Evolutionary conservation across 2,329 filamentous ascomycete genomes (phyloP).

Genomic region (Drechslerella dactyloides): DNA sequence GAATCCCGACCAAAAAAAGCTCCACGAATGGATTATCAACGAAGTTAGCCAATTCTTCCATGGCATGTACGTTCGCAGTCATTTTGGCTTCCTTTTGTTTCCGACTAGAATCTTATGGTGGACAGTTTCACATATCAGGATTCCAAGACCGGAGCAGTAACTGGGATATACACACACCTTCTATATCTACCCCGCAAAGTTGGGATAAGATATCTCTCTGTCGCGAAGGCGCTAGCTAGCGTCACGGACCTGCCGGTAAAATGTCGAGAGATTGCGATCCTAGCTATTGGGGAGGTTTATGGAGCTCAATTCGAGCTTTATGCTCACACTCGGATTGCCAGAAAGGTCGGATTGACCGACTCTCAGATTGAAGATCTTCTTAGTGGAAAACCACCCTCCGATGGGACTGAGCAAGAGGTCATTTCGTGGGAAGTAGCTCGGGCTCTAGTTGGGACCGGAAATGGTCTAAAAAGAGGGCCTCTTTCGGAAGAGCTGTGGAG

Average conservation of each 20-base stretch:
- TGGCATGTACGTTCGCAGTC: neutral
- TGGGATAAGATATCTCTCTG: neutral
- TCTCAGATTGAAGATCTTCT: conserved; percentile 21
- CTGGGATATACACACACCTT: conserved; percentile 8
- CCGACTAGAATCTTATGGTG: no score
- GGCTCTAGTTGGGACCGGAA: conserved; percentile 7
- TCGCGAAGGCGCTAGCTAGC: neutral
- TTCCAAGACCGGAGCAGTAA: neutral
- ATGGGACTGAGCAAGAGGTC: conserved; percentile 6
- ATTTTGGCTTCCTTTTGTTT: neutral
- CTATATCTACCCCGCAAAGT: conserved; percentile 22
- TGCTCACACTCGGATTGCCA: conserved; percentile 13
- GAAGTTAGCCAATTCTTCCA: neutral
- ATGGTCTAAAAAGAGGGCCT: neutral
- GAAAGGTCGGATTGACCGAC: conserved; percentile 7
- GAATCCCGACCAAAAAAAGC: neutral
- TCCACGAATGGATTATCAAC: neutral
- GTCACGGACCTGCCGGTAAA: neutral
- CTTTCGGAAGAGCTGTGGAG: conserved; percentile 3
- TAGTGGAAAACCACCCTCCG: neutral
- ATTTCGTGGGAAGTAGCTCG: conserved; percentile 14
- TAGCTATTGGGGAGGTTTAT: conserved; percentile 18
- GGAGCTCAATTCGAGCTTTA: conserved; percentile 17
- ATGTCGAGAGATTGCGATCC: conserved; percentile 18
- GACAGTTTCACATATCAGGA: no score